Conservation (phyloP, 176 grass and related monocot genomes). For the Saccharum officinarum region DNA sequence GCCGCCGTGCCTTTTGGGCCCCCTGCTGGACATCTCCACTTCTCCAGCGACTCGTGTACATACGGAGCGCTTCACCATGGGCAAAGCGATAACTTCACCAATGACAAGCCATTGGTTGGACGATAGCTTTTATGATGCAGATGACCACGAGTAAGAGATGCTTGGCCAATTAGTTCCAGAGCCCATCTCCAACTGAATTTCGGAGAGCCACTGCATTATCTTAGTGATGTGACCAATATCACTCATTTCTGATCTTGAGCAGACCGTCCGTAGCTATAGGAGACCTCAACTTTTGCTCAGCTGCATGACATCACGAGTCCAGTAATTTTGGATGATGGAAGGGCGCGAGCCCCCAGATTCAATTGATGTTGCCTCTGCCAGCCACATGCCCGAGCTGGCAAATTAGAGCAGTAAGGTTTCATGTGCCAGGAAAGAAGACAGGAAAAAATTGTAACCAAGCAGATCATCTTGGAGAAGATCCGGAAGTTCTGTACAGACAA, state of each 20-base stretch:
- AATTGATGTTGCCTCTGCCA: neutral
- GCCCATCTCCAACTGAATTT: neutral
- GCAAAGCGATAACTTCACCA: neutral
- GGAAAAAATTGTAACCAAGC: neutral
- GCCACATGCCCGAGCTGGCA: no score
- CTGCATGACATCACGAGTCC: neutral
- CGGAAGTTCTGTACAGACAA: neutral
- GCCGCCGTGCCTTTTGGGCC: neutral
- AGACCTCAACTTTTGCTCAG: neutral
- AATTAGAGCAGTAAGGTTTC: neutral
- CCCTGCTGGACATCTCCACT: neutral
- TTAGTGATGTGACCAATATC: neutral
- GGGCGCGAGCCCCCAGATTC: neutral
- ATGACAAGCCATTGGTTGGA: neutral
- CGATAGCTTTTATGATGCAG: neutral
- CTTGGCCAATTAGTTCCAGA: neutral
- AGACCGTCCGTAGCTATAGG: neutral
- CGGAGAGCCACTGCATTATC: neutral
- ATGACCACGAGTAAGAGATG: neutral
- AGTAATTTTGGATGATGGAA: no score
- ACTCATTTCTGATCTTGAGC: neutral
- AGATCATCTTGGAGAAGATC: neutral
- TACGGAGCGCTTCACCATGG: neutral
- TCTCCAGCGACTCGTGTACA: neutral
- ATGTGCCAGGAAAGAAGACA: neutral